Percentiles rank a stretch among this genome's conserved stretches.
phyloP scores from a whole-genome alignment of 1,139 yeast species.

The Torulaspora pretoriensis region DNA sequence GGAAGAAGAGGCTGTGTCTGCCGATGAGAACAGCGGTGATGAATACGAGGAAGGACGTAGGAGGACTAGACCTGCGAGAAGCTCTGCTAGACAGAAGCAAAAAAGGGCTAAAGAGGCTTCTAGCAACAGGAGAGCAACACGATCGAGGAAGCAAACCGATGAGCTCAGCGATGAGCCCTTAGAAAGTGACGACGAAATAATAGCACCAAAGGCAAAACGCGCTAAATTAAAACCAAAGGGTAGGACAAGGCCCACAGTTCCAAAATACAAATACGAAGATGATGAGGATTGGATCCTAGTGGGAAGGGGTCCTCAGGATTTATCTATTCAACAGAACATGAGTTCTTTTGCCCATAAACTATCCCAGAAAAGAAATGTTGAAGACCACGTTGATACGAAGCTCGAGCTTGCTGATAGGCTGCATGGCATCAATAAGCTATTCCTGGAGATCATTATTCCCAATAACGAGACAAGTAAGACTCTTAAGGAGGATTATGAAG shows the following conservation, averaged over 20 bases:
- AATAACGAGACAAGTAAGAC: constrained; percentile 5
- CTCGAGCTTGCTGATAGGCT: constrained; percentile 30
- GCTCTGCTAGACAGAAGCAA: constrained; percentile 15
- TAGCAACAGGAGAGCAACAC: constrained; percentile 13
- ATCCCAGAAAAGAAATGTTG: constrained; percentile 29
- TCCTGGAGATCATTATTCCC: constrained; percentile 19
- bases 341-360: constrained; percentile 29
- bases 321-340: constrained; percentile 17
- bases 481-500: constrained; percentile 24
- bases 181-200: constrained; percentile 10
- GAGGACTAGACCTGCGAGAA: constrained; percentile 12
- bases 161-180: constrained; percentile 5
- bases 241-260: constrained; percentile 12
- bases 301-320: constrained; percentile 36
- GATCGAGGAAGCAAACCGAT: constrained; percentile 17
- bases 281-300: constrained; percentile 35
- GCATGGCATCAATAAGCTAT: constrained; percentile 24
- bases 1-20: constrained; percentile 22
- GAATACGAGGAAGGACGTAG: constrained; percentile 13
- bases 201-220: constrained; percentile 6
- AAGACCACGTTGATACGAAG: constrained; percentile 28
- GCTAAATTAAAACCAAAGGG: constrained; percentile 12
- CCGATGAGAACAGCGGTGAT: constrained; percentile 6
- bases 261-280: constrained; percentile 30
- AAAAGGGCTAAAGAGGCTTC: constrained; percentile 9